Base-by-base conservation (phyloP, 805 yeast species). In the Teunomyces gatunensis region DNA sequence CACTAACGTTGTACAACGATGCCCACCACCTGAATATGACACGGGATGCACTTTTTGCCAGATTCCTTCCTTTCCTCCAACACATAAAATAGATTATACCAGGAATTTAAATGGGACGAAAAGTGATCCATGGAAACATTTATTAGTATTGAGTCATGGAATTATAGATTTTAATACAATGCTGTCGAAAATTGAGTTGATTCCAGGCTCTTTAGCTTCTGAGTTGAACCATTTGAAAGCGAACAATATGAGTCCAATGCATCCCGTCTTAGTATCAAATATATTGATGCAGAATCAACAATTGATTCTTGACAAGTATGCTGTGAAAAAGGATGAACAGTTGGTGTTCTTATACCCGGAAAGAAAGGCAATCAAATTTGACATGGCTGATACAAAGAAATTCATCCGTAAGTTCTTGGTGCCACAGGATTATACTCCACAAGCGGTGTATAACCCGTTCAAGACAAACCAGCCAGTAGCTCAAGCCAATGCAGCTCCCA, bases 31-130 rank as follows among this genome's bases (percentile, higher is more conserved):
- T 1, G 50, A 40, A 6, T 64, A 62, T 42, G 84, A 82, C 50
- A 80, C 86, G 0, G 87, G 87, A 0, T 83, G 88, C 56, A 83
- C 89, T 0, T 67, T 60, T 50, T 85, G 90, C 54, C 56, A 62
- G 36, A 30, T 58, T 2, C 64, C 67, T 0, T 54, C 56, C 27
- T 69, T 75, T 47, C 85, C 83, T 2, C 52, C 51, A 6, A 68
- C 60, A 40, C 69, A 73, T 48, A 79, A 62, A 33, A 73, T 77
- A 35, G 74, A 77, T 52, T 58, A 51, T 42, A 54, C 54, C 4
- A 67, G 60, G 42, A 71, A 72, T 32, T 58, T 84, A 13, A 61
- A 69, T 23, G 73, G 74, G 11, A 79, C 89, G 0, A 73, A 74
- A 27, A 77, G 80, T 0, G 53, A 63, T 3, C 75, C 78, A 5